Evolutionary conservation across 225 moss, liverwort and hornwort species (phyloP).

Genomic region (Physcomitrellopsis africana): DNA sequence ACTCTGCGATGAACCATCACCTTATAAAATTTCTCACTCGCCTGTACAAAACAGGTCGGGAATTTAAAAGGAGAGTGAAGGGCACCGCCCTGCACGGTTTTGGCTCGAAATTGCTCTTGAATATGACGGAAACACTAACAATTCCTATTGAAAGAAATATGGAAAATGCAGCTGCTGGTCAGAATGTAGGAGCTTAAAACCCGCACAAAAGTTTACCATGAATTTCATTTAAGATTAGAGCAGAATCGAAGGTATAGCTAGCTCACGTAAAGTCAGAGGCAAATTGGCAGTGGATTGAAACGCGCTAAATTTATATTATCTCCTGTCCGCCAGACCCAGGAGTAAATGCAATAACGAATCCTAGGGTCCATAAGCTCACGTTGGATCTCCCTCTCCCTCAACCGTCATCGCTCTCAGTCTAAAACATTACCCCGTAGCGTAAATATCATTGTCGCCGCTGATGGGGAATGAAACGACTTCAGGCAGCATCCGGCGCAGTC

Average conservation of each 20-base stretch:
- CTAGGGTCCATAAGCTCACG: background rate
- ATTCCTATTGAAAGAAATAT: too few relatives aligned
- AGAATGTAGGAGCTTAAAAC: background rate
- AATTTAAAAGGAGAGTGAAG: background rate
- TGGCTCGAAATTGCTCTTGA: background rate
- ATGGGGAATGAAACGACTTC: conserved; percentile 70
- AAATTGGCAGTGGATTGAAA: background rate
- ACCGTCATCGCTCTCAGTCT: background rate
- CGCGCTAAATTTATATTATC: background rate
- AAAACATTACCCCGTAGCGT: conserved; percentile 45
- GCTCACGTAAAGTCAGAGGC: background rate
- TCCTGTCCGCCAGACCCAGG: background rate
- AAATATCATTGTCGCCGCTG: conserved; percentile 66
- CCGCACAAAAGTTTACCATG: background rate
- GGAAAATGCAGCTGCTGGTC: background rate
- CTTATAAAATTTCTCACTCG: background rate
- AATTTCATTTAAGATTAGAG: background rate
- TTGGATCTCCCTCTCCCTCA: background rate
- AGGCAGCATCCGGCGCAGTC: conserved; percentile 51
- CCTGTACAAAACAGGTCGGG: background rate
- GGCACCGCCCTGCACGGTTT: background rate
- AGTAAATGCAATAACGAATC: background rate
- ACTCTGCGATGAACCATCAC: background rate
- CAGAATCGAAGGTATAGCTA: background rate
- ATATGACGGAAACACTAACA: too few relatives aligned